Base-by-base conservation (phyloP, 768 basidiomycete genomes). In the Cyclocybe cylindracea region DNA sequence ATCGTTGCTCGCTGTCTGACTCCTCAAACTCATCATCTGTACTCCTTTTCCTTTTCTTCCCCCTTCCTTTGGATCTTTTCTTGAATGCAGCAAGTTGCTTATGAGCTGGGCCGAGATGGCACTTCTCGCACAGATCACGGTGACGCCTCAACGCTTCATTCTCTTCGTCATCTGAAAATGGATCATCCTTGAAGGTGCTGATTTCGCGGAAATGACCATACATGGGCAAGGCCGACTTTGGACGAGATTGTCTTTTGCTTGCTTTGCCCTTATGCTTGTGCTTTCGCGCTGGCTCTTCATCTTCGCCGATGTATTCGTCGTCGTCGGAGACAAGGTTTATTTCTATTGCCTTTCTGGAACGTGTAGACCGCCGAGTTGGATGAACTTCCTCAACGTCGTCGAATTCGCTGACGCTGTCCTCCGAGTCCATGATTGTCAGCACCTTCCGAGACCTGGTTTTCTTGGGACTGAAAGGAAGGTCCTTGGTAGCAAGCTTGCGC, bases 91-190 rank as follows among this genome's bases (percentile, higher is more conserved):
- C 66, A 44, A 88, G 60, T 37, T 78, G 71, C 33, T 73, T 56
- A 60, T 91, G 85, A 19, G 85, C 77, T 3, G 90, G 87, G 38
- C 56, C 58, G 16, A 70, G 65, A 51, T 83, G 81, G 54, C 90
- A 92, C 63, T 83, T 92, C 64, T 91, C 89, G 65, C 90, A 92
- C 1, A 78, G 66, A 39, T 67, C 56, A 42, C 88, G 78, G 67
- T 92, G 90, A 10, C 66, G 70, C n/a, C 82, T 68, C 45, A 90
- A 70, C 16, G 76, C 62, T n/a, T 68, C 77, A 3, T 73, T 75
- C 32, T 82, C 82, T 31, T 63, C 63, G 38, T 85, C 81, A 46
- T 86, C 83, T 10, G 82, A 79, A 53, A 74, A 72, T 37, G 69
- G 66, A 46, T 79, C 77, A 46, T 78, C 76, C 44, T 76, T 72